Percentiles rank a stretch among this genome's conserved stretches.
Evolutionary conservation across 306 rosid genomes (phyloP).

Genomic region (Casuarina cunninghamiana): DNA sequence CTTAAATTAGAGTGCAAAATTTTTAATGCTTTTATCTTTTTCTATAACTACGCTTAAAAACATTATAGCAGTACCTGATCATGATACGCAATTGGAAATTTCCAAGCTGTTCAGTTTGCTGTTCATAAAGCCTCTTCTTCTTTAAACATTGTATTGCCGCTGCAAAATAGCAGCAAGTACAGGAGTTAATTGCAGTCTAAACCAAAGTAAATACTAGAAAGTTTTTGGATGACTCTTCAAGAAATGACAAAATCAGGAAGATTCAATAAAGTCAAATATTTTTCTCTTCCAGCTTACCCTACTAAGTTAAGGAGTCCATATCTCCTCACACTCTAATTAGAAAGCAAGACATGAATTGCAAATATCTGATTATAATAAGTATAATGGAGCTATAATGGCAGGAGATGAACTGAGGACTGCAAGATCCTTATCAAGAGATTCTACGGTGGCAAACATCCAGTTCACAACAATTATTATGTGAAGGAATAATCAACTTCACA

Average conservation of each 20-base stretch:
- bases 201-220: not conserved
- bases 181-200: not conserved
- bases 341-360: not conserved
- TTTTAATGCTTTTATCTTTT: not conserved
- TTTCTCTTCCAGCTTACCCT: not conserved
- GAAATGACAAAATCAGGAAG: not conserved
- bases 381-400: not conserved
- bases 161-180: constrained; percentile 24
- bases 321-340: not conserved
- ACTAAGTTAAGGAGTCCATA: not conserved
- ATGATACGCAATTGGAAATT: constrained; percentile 97
- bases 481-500: not conserved
- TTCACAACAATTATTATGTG: not conserved
- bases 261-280: not conserved
- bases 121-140: constrained; percentile 89
- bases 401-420: not conserved
- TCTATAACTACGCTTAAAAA: not conserved
- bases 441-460: not conserved
- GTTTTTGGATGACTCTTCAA: not conserved
- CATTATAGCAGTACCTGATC: constrained; percentile 69
- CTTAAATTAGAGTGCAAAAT: not conserved
- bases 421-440: not conserved
- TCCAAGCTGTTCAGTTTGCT: constrained; percentile 94
- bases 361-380: not conserved
- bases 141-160: constrained; percentile 98